Evolutionary conservation across 208 protist genomes (phyloP).

Genomic region (Trypanosomatidae sp.): DNA sequence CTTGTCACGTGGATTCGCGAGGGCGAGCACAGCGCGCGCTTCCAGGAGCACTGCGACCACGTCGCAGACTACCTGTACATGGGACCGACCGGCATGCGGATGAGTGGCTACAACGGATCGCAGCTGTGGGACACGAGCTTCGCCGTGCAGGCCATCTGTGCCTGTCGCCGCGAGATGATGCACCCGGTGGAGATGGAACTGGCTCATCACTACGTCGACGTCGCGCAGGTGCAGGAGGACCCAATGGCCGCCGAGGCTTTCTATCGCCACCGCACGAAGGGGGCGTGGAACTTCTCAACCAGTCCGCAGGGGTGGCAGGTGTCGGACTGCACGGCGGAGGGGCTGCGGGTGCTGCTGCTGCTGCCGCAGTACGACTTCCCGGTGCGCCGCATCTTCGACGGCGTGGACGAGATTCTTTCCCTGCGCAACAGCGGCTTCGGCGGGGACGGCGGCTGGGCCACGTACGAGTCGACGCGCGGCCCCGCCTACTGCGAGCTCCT

Average conservation of each 20-base stretch:
- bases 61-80: slow-evolving; percentile 97
- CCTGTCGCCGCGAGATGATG: slow-evolving; percentile 68
- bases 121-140: slow-evolving; percentile 99
- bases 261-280: slow-evolving; percentile 94
- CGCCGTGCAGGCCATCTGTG: slow-evolving; percentile 93
- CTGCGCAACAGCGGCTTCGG: slow-evolving; percentile 86
- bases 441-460: slow-evolving; percentile 94
- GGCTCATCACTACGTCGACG: slow-evolving; percentile 93
- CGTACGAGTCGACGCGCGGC: slow-evolving; percentile 93
- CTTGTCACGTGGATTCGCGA: slow-evolving; percentile 92
- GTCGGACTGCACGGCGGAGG: slow-evolving; percentile 97
- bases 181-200: slow-evolving; percentile 68
- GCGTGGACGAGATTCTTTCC: slow-evolving; percentile 95
- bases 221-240: slow-evolving; percentile 92
- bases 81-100: slow-evolving; percentile 93
- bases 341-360: slow-evolving; percentile 91
- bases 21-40: slow-evolving; percentile 80
- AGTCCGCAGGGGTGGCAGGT: slow-evolving; percentile 95
- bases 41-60: slow-evolving; percentile 86
- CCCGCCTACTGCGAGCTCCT: slow-evolving; percentile 92
- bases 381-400: slow-evolving; percentile 67
- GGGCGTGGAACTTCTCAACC: slow-evolving; percentile 98
- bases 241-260: slow-evolving; percentile 84
- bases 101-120: slow-evolving; percentile 98
- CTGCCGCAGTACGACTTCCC: slow-evolving; percentile 50